Evolutionary conservation across 1,139 yeast species (phyloP).

Genomic region (Debaryomycetaceae sp.): DNA sequence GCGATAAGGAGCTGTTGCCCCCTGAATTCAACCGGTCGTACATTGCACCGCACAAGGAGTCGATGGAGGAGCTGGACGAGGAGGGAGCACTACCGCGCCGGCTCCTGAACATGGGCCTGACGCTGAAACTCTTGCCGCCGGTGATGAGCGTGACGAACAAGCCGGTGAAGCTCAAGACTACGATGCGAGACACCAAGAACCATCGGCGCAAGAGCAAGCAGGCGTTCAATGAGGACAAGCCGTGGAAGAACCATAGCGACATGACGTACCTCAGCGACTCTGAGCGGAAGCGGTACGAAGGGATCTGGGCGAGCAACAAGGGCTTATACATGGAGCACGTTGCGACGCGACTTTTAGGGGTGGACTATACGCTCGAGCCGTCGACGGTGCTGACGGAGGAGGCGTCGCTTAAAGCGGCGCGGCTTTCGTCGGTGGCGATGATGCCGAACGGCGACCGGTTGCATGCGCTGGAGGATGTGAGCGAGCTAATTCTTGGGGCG

Average conservation of each 20-base stretch:
- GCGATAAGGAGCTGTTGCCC: not conserved
- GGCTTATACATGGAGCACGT: constrained; percentile 48
- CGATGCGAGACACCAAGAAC: constrained; percentile 51
- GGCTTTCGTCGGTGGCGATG: constrained; percentile 16
- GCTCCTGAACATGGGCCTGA: not conserved
- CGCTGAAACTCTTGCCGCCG: not conserved
- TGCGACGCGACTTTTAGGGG: constrained; percentile 24
- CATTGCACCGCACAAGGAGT: not conserved
- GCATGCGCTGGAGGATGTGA: constrained; percentile 23
- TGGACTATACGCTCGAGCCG: constrained; percentile 8
- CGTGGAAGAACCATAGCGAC: constrained; percentile 85
- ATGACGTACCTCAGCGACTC: constrained; percentile 49
- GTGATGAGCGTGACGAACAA: constrained; percentile 5
- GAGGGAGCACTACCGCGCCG: not conserved
- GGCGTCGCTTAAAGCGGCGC: constrained; percentile 20
- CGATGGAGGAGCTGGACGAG: not conserved
- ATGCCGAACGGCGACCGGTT: constrained; percentile 15
- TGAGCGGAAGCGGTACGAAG: constrained; percentile 83
- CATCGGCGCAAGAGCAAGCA: constrained; percentile 29
- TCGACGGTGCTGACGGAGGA: constrained; percentile 10
- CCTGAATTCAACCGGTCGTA: too few relatives aligned
- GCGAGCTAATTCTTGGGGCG: constrained; percentile 44
- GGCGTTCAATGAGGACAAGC: constrained; percentile 77
- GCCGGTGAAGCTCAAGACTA: constrained; percentile 43
- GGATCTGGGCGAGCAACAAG: constrained; percentile 83